Evolutionary conservation across 2,329 filamentous ascomycete genomes (phyloP).

Genomic region (Cercospora zeae-maydis): DNA sequence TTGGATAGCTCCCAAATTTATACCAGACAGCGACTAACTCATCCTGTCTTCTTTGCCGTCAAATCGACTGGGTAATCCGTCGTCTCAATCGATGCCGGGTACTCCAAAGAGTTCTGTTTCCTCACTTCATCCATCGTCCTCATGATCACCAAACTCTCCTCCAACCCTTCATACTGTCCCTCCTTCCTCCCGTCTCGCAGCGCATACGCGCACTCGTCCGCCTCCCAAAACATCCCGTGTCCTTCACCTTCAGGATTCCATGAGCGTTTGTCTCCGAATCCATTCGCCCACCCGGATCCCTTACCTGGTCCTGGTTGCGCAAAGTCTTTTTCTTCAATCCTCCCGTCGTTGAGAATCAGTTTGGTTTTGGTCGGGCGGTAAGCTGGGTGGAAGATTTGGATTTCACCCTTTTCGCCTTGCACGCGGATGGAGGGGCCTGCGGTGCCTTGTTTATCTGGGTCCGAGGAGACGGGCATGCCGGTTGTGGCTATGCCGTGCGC

Average conservation of each 20-base stretch:
- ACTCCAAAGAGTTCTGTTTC: constrained; percentile 58
- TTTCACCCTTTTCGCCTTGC: constrained; percentile 76
- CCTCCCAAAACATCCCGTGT: constrained; percentile 87
- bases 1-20: background rate
- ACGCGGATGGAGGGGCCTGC: constrained; percentile 69
- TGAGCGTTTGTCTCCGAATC: constrained; percentile 39
- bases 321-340: constrained; percentile 48
- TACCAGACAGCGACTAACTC: background rate
- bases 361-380: constrained; percentile 59
- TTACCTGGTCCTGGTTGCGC: constrained; percentile 47
- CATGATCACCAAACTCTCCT: constrained; percentile 83
- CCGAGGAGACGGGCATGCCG: constrained; percentile 58
- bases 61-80: constrained; percentile 50
- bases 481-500: constrained; percentile 66
- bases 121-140: constrained; percentile 70
- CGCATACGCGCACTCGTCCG: constrained; percentile 72
- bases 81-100: constrained; percentile 65
- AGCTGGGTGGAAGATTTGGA: constrained; percentile 71
- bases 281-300: constrained; percentile 47
- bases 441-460: constrained; percentile 59
- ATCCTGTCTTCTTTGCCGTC: constrained; percentile 15
- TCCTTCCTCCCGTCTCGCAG: constrained; percentile 73
- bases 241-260: constrained; percentile 56
- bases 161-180: constrained; percentile 65
- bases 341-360: constrained; percentile 42